Percentiles rank a stretch among this genome's conserved stretches.
phyloP scores from a whole-genome alignment of 2,329 filamentous ascomycete genomes.

The Akanthomyces muscarius region DNA sequence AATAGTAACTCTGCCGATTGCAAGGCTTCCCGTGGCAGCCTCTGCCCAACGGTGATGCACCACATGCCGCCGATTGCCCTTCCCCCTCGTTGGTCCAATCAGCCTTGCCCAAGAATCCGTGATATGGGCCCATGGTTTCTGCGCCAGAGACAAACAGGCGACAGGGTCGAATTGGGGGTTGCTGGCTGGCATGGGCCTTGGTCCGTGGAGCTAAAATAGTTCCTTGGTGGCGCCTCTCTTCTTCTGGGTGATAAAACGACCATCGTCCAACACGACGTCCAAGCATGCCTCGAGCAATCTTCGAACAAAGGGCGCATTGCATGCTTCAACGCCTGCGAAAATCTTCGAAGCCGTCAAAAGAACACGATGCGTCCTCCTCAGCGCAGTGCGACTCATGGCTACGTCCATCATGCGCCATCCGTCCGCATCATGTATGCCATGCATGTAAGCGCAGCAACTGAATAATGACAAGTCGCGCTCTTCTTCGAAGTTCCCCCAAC shows the following conservation, averaged over 20 bases:
- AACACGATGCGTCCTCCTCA: too few species aligned
- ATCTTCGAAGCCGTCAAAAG: too few species aligned
- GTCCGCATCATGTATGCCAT: not conserved
- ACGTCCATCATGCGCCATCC: not conserved
- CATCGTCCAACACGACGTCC: not conserved
- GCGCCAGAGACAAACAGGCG: not conserved
- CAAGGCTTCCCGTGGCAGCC: too few species aligned
- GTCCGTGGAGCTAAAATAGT: not conserved
- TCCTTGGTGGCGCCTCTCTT: not conserved
- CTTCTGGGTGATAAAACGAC: not conserved
- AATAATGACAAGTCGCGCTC: not conserved
- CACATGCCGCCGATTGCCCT: too few species aligned
- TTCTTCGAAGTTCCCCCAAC: not conserved
- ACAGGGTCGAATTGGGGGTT: not conserved
- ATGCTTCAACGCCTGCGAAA: too few species aligned
- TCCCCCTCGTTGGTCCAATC: too few species aligned
- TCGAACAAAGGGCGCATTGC: too few species aligned
- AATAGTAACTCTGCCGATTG: too few species aligned
- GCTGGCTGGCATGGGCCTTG: not conserved
- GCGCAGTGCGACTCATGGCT: not conserved
- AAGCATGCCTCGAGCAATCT: too few species aligned
- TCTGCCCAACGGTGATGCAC: too few species aligned
- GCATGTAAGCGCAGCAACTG: not conserved
- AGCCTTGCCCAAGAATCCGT: too few species aligned
- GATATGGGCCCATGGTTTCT: too few species aligned